A percentile compares a stretch with the other conserved stretches of the same genome.
These are phyloP conservation scores for Manihot esculenta DNA, from an alignment of 441 rosid species.

Conservation along the genomic window DNA sequence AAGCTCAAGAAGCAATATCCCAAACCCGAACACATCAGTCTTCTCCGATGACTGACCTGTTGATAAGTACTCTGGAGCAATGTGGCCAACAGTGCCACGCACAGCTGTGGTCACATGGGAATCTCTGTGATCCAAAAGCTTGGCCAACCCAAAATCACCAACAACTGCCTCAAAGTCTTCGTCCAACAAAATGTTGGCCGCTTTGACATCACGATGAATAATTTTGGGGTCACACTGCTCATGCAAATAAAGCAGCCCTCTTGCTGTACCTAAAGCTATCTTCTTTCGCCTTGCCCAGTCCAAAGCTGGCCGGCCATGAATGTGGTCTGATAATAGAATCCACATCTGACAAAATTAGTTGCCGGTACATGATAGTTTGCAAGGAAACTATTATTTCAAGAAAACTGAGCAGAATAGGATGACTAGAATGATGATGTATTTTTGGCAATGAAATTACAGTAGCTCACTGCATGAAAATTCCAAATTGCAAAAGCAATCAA, in stretches of 20 bases:
- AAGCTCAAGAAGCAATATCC: constrained; percentile 93
- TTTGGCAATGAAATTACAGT: background rate
- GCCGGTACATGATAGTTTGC: background rate
- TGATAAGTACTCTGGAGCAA: constrained; percentile 93
- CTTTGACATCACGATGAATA: constrained; percentile 92
- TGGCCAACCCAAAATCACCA: constrained; percentile 97
- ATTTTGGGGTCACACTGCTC: constrained; percentile 98
- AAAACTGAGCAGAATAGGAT: background rate
- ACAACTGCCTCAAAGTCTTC: constrained; percentile 95
- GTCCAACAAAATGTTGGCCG: constrained; percentile 91
- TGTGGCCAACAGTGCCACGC: constrained; percentile 94
- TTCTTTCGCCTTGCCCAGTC: constrained; percentile 85
- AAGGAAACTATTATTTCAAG: background rate
- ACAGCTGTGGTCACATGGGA: constrained; percentile 94
- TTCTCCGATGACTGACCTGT: constrained; percentile 95
- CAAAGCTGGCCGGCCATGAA: constrained; percentile 67
- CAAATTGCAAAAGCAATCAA: background rate
- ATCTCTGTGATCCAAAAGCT: constrained; percentile 92
- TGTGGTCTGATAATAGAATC: constrained; percentile 44
- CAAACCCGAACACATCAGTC: constrained; percentile 93
- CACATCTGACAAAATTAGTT: constrained; percentile 5
- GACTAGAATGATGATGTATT: background rate
- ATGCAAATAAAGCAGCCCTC: constrained; percentile 83
- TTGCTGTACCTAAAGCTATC: constrained; percentile 87
- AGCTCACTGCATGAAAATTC: background rate